phyloP scores from a whole-genome alignment of 371 early-diverging fungal species.

The Mucor racemosus region DNA sequence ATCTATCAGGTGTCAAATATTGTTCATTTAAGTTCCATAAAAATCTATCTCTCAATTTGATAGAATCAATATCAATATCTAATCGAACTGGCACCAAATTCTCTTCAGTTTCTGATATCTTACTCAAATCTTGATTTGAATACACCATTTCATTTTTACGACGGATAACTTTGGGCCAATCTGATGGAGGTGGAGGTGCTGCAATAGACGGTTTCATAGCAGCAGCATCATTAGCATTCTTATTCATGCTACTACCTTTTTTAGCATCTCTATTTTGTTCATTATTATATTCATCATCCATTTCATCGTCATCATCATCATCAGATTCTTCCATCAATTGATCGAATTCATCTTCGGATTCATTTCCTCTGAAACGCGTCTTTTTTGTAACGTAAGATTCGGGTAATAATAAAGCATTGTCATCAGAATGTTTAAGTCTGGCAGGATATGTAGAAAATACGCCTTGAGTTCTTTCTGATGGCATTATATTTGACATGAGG shows the following conservation, averaged over 20 bases:
- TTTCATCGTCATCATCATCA: constrained; percentile 15
- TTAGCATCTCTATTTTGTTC: too few relatives aligned
- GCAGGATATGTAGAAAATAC: constrained; percentile 50
- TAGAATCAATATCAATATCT: constrained; percentile 81
- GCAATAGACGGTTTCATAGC: not conserved
- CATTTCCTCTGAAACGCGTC: constrained; percentile 35
- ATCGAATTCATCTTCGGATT: constrained; percentile 45
- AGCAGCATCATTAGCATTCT: too few relatives aligned
- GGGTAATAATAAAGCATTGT: constrained; percentile 51
- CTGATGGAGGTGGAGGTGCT: constrained; percentile 1
- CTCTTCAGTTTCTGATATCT: constrained; percentile 67
- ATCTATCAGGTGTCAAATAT: constrained; percentile 88
- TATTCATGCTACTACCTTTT: not conserved
- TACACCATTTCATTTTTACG: constrained; percentile 40
- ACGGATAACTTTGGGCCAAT: constrained; percentile 32
- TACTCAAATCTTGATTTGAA: constrained; percentile 39
- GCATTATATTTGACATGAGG: constrained; percentile 23
- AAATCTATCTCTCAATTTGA: constrained; percentile 76
- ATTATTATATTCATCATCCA: constrained; percentile 4
- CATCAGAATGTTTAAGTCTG: constrained; percentile 49
- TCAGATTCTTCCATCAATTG: constrained; percentile 37
- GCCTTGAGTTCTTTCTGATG: constrained; percentile 38
- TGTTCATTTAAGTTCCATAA: constrained; percentile 88
- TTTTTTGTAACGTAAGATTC: constrained; percentile 41
- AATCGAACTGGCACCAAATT: constrained; percentile 79